Conservation (phyloP, 257 asterid genomes). For the Solanum okadae region DNA sequence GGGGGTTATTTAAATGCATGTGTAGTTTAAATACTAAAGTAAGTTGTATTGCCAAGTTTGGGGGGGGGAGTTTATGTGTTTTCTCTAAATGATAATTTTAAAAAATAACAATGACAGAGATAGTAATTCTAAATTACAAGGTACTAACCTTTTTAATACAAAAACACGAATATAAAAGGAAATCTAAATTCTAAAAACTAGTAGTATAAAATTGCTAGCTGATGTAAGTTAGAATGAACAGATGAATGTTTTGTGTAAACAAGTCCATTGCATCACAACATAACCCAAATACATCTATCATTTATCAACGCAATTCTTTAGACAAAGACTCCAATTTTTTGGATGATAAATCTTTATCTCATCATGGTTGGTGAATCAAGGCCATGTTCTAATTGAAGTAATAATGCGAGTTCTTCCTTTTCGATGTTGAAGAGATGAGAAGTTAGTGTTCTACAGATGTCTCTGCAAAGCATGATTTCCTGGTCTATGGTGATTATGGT, state of each 20-base stretch:
- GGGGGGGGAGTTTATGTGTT: no score
- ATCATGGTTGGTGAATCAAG: neutral
- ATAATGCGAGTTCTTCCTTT: neutral
- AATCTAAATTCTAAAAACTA: neutral
- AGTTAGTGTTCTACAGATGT: constrained; percentile 21
- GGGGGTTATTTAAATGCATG: no score
- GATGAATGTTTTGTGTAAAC: neutral
- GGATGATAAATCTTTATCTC: neutral
- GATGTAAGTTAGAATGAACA: neutral
- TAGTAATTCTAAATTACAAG: no score
- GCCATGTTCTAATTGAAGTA: neutral
- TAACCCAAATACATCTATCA: neutral
- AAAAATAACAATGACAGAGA: no score
- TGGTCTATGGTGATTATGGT: constrained; percentile 2
- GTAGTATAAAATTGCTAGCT: neutral
- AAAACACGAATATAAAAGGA: neutral
- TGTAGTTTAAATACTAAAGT: no score
- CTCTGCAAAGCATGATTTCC: constrained; percentile 7
- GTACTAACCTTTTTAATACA: no score
- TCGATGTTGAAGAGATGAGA: constrained; percentile 45
- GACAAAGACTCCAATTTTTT: neutral
- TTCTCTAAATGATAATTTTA: no score
- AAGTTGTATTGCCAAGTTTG: no score
- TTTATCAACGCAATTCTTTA: neutral
- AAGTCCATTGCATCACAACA: neutral